Evolutionary conservation across 805 yeast genomes (phyloP).

Genomic region (Metschnikowia santaceciliae): DNA sequence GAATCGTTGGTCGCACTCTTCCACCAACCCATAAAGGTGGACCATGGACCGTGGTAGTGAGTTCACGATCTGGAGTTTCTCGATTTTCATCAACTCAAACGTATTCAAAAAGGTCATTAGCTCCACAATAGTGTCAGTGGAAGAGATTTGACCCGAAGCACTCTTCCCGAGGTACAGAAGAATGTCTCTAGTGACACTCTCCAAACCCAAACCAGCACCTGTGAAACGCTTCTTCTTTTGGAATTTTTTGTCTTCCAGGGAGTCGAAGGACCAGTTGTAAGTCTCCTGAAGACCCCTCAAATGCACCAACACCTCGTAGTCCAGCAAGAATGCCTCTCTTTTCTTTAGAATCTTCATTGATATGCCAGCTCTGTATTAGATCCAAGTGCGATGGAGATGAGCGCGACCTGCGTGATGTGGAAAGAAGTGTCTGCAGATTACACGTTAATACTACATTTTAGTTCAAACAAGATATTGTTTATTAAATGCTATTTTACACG

Average conservation of each 20-base stretch:
- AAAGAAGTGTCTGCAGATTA: not conserved
- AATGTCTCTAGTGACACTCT: slow-evolving; percentile 47
- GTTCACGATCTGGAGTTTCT: slow-evolving; percentile 79
- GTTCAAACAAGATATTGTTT: not conserved
- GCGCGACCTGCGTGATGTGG: not conserved
- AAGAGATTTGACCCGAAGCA: slow-evolving; percentile 22
- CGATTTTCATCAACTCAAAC: slow-evolving; percentile 71
- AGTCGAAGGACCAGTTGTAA: slow-evolving; percentile 44
- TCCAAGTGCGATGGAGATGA: slow-evolving; percentile 2
- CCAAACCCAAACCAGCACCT: slow-evolving; percentile 45
- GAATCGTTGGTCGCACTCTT: slow-evolving; percentile 88
- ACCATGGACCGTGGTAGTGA: slow-evolving; percentile 78
- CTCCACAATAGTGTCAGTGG: slow-evolving; percentile 22
- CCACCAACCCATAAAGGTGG: slow-evolving; percentile 72
- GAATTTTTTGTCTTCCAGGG: slow-evolving; percentile 27
- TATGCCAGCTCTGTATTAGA: not conserved
- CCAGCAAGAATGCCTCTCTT: slow-evolving; percentile 58
- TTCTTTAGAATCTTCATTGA: slow-evolving; percentile 44
- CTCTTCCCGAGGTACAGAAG: slow-evolving; percentile 36
- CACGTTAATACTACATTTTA: not conserved
- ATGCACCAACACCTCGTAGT: slow-evolving; percentile 61
- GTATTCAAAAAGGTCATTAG: slow-evolving; percentile 46
- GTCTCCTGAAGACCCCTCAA: slow-evolving; percentile 44
- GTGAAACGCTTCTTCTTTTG: slow-evolving; percentile 25
- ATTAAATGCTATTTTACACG: slow-evolving; percentile 12